Base-by-base conservation (phyloP, 257 asterid genomes). In the Cynanchum wilfordii region DNA sequence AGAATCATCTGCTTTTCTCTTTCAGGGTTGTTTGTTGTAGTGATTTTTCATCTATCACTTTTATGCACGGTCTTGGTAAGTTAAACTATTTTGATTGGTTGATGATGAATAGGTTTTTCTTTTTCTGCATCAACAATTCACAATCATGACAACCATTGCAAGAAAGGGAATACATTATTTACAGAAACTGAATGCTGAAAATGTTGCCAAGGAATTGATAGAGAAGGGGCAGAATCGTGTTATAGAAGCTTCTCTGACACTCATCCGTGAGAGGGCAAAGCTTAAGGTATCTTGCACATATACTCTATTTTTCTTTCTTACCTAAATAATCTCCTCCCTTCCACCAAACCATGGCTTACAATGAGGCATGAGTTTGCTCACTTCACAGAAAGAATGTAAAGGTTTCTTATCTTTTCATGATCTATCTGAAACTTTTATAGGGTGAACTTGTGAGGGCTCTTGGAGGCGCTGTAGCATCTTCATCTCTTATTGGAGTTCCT, bases 401-500 rank as follows among this genome's bases (percentile, higher is more conserved):
- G 29, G 69, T 36, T 36, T 67, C 22, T 40, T 54, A 4, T 44
- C 27, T 42, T 50, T n/a, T 42, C 25, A 56, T 70, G 65, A 70
- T 57, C 77, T 42, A 29, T 66, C 72, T n/a, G 25, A 62, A 63
- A 70, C 36, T 77, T 11, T 66, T 71, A 68, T 77, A 95, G 98
- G 99, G 99, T 57, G 97, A 92, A 74, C 90, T 95, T 11, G 79
- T 95, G 60, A 87, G 97, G 74, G 99, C 99, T 79, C 79, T 92
- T 51, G 99, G 99, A 77, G 94, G 96, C 36, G 91, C 83, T 45
- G 82, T 64, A 66, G 97, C 97, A 25, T 85, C 98, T 24, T 16
- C 98, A 47, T 89, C 96, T 79, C 97, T 95, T 74, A 89, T 95
- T 81, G 99, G 99, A 79, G 98, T 95, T 78, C 99, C 99, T 67